Evolutionary conservation across 352 stramenopile genomes (phyloP).

Genomic region (Phytophthora sansomeana): DNA sequence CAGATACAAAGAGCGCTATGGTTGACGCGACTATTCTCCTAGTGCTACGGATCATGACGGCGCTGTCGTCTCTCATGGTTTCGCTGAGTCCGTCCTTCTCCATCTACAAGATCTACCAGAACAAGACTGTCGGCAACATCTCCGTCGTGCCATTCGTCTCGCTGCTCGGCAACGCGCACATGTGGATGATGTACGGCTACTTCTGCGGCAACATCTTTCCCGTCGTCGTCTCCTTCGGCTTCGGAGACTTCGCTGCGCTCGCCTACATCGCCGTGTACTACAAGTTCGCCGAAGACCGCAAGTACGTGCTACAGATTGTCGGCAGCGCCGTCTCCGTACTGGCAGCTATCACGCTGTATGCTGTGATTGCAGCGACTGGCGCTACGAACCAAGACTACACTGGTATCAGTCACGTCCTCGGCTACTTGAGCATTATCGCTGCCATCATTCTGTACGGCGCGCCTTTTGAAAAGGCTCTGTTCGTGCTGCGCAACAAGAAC

Average conservation of each 20-base stretch:
- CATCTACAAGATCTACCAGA: slow-evolving; percentile 49
- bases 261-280: slow-evolving; percentile 66
- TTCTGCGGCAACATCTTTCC: slow-evolving; percentile 57
- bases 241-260: slow-evolving; percentile 49
- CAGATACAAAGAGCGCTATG: slow-evolving; percentile 8
- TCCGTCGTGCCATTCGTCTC: slow-evolving; percentile 51
- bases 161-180: slow-evolving; percentile 50
- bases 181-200: slow-evolving; percentile 61
- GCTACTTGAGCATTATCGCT: slow-evolving; percentile 45
- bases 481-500: slow-evolving; percentile 54
- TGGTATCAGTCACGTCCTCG: slow-evolving; percentile 37
- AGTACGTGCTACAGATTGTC: slow-evolving; percentile 48
- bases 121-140: slow-evolving; percentile 42
- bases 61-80: slow-evolving; percentile 45
- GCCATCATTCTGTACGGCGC: slow-evolving; percentile 50
- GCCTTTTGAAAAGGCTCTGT: slow-evolving; percentile 47
- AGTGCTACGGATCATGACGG: slow-evolving; percentile 38
- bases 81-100: slow-evolving; percentile 47
- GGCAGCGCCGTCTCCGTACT: slow-evolving; percentile 29
- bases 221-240: slow-evolving; percentile 56
- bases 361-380: slow-evolving; percentile 44
- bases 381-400: slow-evolving; percentile 42
- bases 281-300: slow-evolving; percentile 45
- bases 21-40: slow-evolving; percentile 32
- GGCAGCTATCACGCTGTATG: slow-evolving; percentile 47